These are phyloP conservation scores for Pachyrhizus erosus DNA, from an alignment of 306 rosid genomes.

Conservation along the genomic window DNA sequence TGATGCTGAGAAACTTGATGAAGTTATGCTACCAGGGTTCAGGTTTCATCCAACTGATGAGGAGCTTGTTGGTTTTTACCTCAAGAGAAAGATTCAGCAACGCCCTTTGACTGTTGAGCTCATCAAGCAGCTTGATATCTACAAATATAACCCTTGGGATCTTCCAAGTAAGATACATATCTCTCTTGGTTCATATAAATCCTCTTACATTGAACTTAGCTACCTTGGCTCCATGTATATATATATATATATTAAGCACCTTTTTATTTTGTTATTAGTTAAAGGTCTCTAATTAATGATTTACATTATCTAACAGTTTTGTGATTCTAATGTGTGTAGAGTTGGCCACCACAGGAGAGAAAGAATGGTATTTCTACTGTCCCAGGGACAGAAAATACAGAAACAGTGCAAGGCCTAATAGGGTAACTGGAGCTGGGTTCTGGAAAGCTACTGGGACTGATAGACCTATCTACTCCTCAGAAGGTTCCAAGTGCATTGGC, in stretches of 20 bases:
- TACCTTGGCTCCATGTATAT: neutral
- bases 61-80: conserved; percentile 93
- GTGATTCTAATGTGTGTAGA: conserved; percentile 50
- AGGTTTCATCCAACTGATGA: conserved; percentile 98
- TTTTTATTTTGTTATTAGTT: neutral
- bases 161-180: conserved; percentile 78
- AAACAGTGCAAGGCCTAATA: conserved; percentile 91
- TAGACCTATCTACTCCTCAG: conserved; percentile 85
- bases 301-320: neutral
- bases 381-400: conserved; percentile 94
- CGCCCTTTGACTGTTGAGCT: conserved; percentile 84
- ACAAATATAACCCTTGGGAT: conserved; percentile 96
- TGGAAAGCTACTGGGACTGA: conserved; percentile 99
- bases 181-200: neutral
- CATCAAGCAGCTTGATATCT: conserved; percentile 93
- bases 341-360: conserved; percentile 81
- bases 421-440: conserved; percentile 92
- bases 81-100: conserved; percentile 84
- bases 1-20: conserved; percentile 69
- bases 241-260: neutral
- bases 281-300: neutral
- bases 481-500: conserved; percentile 85
- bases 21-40: conserved; percentile 89
- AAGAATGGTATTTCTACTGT: conserved; percentile 94
- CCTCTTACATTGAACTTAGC: neutral